phyloP scores from a whole-genome alignment of 768 basidiomycete species.

The Tylopilus plumbeoviolaceoides region DNA sequence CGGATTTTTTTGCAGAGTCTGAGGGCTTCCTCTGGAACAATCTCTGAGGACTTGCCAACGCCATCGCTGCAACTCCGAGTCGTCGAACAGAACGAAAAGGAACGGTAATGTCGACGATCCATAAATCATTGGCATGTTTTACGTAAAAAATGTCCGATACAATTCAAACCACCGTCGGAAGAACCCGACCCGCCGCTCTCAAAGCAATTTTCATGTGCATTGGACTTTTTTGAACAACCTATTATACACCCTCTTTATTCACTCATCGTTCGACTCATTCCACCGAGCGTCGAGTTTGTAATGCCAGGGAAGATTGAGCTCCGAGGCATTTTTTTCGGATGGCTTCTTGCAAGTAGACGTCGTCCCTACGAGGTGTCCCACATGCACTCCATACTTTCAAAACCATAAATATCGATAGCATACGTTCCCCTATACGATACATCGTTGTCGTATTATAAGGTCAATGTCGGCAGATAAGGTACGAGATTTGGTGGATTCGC shows the following conservation, averaged over 20 bases:
- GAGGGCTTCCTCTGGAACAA: conserved; percentile 23
- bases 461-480: background rate
- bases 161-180: background rate
- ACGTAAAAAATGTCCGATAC: background rate
- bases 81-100: background rate
- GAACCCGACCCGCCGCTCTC: no score
- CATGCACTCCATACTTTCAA: conserved; percentile 21
- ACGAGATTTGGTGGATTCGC: background rate
- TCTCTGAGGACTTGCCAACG: conserved; percentile 14
- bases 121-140: background rate
- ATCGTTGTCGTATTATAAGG: conserved; percentile 6
- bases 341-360: conserved; percentile 34
- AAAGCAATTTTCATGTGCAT: no score
- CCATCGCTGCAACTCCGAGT: conserved; percentile 23
- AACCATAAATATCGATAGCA: background rate
- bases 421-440: conserved; percentile 2
- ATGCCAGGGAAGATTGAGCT: conserved; percentile 44
- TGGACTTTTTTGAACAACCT: background rate
- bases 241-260: conserved; percentile 37
- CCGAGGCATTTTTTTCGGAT: conserved; percentile 56
- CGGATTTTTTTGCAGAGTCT: background rate
- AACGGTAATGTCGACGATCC: no score
- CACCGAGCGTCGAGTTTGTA: conserved; percentile 51
- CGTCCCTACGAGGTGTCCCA: conserved; percentile 66
- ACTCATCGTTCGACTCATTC: conserved; percentile 41